Evolutionary conservation across 1,284 basidiomycete genomes (phyloP), one percentile per base, ranked within the genome.

Genomic region (Quambalaria eucalypti): DNA sequence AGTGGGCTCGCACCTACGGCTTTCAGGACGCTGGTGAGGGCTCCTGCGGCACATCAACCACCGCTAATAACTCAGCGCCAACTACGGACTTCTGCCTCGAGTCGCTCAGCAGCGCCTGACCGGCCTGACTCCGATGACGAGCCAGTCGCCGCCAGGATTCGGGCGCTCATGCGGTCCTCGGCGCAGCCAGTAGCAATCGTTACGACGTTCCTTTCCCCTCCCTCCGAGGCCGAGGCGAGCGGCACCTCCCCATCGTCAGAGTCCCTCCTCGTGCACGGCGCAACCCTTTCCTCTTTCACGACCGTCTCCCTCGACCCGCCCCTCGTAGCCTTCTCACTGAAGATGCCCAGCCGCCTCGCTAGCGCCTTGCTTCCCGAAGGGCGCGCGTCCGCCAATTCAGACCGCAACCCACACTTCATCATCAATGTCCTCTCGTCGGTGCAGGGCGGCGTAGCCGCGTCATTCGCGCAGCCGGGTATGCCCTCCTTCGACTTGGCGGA

Each of bases 181-280:
- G 56, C 56, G 26, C 56, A 57, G 38, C 54, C 56, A 7, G 56
- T 57, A 19, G 56, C 52, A n/a, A 50, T 57, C 10, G 56, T 57
- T 14, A 57, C 54, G 2, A 40, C 55, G 2, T 51, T 52, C 19
- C 50, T 54, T 9, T 29, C 52, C n/a, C 25, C 52, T 31, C n/a
- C 42, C 23, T 48, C 44, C 12, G 9, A 9, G 6, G 12, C 30
- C 30, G 16, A 44, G 40, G 2, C 16, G 23, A 26, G n/a, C 4
- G 30, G 51, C 25, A 25, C 26, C 30, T 44, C 28, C 39, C 28
- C 4, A 16, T 2, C 10, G 9, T 2, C 10, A 16, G 30, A 30
- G 29, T 1, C 14, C 3, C 21, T 48, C 21, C 42, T 26, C 19
- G 36, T 51, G n/a, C 56, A 58, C 48, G 54, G 54, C 6, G 56